Conservation (phyloP, 768 basidiomycete species). For the Tylopilus cervinicoccineus region DNA sequence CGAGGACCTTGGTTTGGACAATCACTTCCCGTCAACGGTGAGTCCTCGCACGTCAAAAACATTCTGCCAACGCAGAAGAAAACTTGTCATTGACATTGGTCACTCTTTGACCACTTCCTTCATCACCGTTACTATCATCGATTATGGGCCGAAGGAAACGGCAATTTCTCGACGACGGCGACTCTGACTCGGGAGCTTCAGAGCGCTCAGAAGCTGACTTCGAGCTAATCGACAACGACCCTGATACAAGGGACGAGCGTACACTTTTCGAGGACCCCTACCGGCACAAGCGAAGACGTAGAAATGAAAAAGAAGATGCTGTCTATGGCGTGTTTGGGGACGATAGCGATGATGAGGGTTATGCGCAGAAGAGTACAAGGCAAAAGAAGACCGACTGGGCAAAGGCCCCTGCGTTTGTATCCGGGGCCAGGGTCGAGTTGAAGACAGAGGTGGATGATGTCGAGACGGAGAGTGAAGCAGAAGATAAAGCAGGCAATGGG, state of each 20-base stretch:
- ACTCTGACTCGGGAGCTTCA: constrained; percentile 73
- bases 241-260: constrained; percentile 68
- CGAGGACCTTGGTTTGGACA: neutral
- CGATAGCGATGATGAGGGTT: constrained; percentile 62
- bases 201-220: constrained; percentile 51
- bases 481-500: constrained; percentile 34
- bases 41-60: constrained; percentile 6
- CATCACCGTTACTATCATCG: neutral
- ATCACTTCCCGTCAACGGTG: constrained; percentile 3
- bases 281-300: constrained; percentile 61
- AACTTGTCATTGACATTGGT: constrained; percentile 1
- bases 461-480: constrained; percentile 33
- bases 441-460: constrained; percentile 41
- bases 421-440: constrained; percentile 43
- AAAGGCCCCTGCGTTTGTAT: constrained; percentile 73
- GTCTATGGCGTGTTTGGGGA: constrained; percentile 75
- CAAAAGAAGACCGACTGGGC: constrained; percentile 61
- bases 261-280: constrained; percentile 77
- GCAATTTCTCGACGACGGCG: constrained; percentile 64
- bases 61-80: constrained; percentile 2
- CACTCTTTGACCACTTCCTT: neutral
- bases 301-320: constrained; percentile 65
- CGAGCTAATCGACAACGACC: constrained; percentile 47
- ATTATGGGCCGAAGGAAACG: constrained; percentile 76
- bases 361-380: constrained; percentile 22